phyloP scores from a whole-genome alignment of 139 green algal genomes.

The Chlorella ohadii region DNA sequence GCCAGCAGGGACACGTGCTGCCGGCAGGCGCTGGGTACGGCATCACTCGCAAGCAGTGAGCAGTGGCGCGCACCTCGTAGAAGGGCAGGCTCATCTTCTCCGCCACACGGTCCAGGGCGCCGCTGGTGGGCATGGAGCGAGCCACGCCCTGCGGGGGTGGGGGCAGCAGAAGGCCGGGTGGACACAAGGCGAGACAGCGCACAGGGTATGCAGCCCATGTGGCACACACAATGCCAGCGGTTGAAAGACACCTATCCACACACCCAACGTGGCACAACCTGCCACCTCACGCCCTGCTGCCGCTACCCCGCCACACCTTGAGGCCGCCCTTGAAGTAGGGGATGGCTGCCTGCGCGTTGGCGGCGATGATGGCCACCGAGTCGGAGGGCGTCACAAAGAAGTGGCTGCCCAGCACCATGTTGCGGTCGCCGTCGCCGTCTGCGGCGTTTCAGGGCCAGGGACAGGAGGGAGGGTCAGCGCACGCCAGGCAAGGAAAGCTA shows the following conservation, averaged over 20 bases:
- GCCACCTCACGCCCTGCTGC: too few species aligned
- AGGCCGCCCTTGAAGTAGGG: constrained; percentile 97
- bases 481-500: too few species aligned
- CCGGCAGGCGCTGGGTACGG: too few species aligned
- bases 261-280: too few species aligned
- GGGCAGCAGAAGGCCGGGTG: neutral
- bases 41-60: too few species aligned
- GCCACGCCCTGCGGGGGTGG: constrained; percentile 84
- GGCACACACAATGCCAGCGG: too few species aligned
- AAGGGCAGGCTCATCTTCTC: constrained; percentile 73
- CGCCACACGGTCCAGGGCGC: constrained; percentile 95
- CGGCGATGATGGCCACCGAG: constrained; percentile 98
- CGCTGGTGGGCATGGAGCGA: constrained; percentile 97
- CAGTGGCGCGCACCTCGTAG: too few species aligned
- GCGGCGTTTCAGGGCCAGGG: neutral
- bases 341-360: constrained; percentile 94
- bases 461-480: too few species aligned
- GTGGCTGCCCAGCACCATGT: constrained; percentile 98
- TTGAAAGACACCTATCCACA: too few species aligned
- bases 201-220: too few species aligned
- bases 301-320: constrained; percentile 70
- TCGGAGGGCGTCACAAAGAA: constrained; percentile 99
- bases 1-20: too few species aligned
- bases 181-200: neutral
- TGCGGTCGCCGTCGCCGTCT: constrained; percentile 97